Evolutionary conservation across 2,329 filamentous ascomycete species (phyloP), one percentile per base, ranked within the genome.

Genomic region (Westerdykella sp.): DNA sequence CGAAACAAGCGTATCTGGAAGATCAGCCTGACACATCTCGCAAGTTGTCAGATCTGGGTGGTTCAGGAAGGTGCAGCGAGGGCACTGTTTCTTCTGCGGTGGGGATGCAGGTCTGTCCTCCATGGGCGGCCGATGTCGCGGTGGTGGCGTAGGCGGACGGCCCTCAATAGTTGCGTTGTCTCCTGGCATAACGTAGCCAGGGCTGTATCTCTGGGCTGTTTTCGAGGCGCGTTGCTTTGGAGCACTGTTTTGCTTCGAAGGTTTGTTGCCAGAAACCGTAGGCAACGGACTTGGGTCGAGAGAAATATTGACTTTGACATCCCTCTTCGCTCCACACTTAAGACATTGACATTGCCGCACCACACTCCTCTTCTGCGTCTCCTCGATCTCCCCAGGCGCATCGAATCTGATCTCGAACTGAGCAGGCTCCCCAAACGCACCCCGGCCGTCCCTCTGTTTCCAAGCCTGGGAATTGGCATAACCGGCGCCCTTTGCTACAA

Each of bases 61-160:
- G 40, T 66, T 66, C 13, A 66, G 45, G 44, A 66, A 66, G 6
- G 63, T 66, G 45, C 63, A 66, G 28, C 59, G 56, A 1, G 52
- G 51, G 30, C 63, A 65, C 41, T 63, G 62, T 34, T 64, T 66
- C 45, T 62, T 63, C 38, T 53, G 45, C 9, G 54, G 50, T 25
- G 59, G 58, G 22, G 60, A 51, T 3, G 56, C 39, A n/a, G 56
- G 41, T n/a, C 52, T 48, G 7, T 39, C 39, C 10, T 44, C 34
- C 14, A 45, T 22, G 37, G 7, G 40, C 34, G 21, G 48, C 44
- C 34, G 48, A 46, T 1, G 32, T 23, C 45, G 16, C 6, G 36
- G 16, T 22, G 13, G 14, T 13, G 14, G 11, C 16, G 25, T 42
- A 22, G 16, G 34, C 30, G 15, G 22, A 34, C 11, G 12, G 52